phyloP scores from a whole-genome alignment of 306 rosid species.

The Inga laurina region DNA sequence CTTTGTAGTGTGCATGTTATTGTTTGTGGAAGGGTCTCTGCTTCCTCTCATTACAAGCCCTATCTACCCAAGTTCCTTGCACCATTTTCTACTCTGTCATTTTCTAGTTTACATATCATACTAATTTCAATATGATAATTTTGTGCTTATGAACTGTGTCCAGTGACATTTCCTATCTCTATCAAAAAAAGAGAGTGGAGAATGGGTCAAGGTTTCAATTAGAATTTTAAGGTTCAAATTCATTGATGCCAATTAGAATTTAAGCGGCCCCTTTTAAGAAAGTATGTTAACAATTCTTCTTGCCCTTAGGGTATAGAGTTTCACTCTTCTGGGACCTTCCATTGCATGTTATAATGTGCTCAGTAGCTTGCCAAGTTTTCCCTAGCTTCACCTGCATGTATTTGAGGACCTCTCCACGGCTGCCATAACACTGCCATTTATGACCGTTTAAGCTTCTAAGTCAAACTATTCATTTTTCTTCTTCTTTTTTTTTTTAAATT shows the following conservation, averaged over 20 bases:
- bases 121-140: neutral
- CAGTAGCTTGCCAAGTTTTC: neutral
- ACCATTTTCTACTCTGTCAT: neutral
- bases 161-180: neutral
- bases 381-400: neutral
- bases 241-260: too few species aligned
- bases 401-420: too few species aligned
- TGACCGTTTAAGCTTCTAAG: too few species aligned
- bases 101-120: neutral
- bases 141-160: neutral
- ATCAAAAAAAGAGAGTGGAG: neutral
- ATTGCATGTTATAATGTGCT: too few species aligned
- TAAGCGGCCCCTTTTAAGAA: neutral
- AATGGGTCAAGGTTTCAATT: neutral
- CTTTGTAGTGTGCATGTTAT: slow-evolving; percentile 1
- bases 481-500: too few species aligned
- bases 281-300: neutral
- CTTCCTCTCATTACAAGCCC: neutral
- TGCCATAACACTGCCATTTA: too few species aligned
- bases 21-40: slow-evolving; percentile 9
- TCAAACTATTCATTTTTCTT: too few species aligned
- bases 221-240: neutral
- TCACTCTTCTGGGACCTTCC: too few species aligned
- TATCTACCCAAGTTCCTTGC: neutral
- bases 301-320: neutral